Conservation (phyloP, 768 basidiomycete species). For the Zangia roseola region DNA sequence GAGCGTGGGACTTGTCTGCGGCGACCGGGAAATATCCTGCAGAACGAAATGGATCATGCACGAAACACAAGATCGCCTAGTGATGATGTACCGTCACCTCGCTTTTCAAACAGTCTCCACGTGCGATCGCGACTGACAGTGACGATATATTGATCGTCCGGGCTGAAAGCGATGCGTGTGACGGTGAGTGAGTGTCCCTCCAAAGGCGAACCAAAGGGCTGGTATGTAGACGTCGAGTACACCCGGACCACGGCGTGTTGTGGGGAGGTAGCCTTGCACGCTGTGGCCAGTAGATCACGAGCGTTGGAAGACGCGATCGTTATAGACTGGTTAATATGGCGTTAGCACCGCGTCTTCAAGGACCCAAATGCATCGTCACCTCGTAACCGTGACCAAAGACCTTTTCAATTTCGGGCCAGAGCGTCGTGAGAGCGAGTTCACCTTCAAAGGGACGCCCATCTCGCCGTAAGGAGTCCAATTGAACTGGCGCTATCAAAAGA, state of each 20-base stretch:
- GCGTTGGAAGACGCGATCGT: conserved; percentile 74
- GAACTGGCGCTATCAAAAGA: conserved; percentile 15
- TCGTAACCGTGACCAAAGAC: conserved; percentile 98
- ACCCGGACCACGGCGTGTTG: conserved; percentile 91
- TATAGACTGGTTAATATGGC: conserved; percentile 56
- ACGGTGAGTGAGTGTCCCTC: conserved; percentile 87
- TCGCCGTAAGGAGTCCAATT: conserved; percentile 11
- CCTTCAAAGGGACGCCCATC: conserved; percentile 78
- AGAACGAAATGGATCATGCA: not conserved
- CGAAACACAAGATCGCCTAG: not conserved
- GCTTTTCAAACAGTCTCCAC: conserved; percentile 77
- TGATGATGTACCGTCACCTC: conserved; percentile 37
- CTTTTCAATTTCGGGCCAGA: conserved; percentile 98
- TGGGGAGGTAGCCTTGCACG: conserved; percentile 83
- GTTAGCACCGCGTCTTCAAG: not conserved
- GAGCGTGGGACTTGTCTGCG: conserved; percentile 79
- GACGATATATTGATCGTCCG: conserved; percentile 73
- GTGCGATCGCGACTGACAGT: conserved; percentile 90
- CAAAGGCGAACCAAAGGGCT: conserved; percentile 68
- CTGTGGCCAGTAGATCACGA: conserved; percentile 73
- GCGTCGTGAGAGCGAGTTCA: conserved; percentile 79
- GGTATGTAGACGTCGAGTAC: conserved; percentile 71
- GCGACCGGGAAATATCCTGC: conserved; percentile 62
- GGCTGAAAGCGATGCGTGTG: conserved; percentile 87
- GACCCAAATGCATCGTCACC: conserved; percentile 38